Percentiles rank a stretch among this genome's conserved stretches.
Evolutionary conservation across 73 alveolate genomes (phyloP).

Genomic region (Paramecium tetraurelia): DNA sequence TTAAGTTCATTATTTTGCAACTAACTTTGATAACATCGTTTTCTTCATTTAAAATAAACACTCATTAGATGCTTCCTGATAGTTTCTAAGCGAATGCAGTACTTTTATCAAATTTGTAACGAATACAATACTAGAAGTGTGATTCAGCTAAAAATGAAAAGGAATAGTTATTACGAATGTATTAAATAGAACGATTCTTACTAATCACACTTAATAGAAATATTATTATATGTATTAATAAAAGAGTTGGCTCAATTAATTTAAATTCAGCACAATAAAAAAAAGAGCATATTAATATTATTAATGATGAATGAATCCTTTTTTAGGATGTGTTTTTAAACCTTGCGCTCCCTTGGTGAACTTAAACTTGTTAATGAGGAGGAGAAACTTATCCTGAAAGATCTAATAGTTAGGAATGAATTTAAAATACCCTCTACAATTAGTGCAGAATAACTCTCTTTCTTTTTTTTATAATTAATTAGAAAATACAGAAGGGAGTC

Average conservation of each 20-base stretch:
- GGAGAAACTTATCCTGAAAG: background rate
- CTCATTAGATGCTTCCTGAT: background rate
- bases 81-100: background rate
- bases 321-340: background rate
- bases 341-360: background rate
- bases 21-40: background rate
- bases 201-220: background rate
- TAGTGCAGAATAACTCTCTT: background rate
- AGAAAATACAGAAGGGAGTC: background rate
- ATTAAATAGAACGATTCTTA: background rate
- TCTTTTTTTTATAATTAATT: background rate
- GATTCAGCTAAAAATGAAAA: background rate
- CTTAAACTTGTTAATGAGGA: background rate
- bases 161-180: no score
- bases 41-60: background rate
- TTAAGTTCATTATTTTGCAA: background rate
- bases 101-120: background rate
- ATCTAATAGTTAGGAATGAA: background rate
- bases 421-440: background rate
- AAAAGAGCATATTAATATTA: background rate
- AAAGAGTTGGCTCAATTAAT: background rate
- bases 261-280: background rate
- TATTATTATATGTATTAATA: background rate
- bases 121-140: background rate
- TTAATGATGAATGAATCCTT: constrained; percentile 13